A percentile compares a stretch with the other conserved stretches of the same genome.
Evolutionary conservation across 1,284 basidiomycete species (phyloP).

Genomic region (Tremellales sp.): DNA sequence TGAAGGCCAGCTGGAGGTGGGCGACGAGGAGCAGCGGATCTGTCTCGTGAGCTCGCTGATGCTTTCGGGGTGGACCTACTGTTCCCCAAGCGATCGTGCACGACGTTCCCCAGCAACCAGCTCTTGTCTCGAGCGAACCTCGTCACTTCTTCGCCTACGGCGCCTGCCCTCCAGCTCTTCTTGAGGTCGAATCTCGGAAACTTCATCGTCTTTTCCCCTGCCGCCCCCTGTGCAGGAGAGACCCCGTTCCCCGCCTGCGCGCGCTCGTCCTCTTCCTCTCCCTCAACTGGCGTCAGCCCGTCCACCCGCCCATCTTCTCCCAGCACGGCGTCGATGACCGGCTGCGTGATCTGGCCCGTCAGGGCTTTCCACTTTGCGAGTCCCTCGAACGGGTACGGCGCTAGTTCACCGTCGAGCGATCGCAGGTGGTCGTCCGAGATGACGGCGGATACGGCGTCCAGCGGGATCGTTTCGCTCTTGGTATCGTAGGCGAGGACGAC

Average conservation of each 20-base stretch:
- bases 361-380: slow-evolving; percentile 41
- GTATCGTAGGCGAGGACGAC: slow-evolving; percentile 31
- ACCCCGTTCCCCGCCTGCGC: slow-evolving; percentile 3
- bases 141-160: slow-evolving; percentile 48
- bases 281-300: slow-evolving; percentile 34
- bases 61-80: slow-evolving; percentile 31
- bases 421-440: slow-evolving; percentile 45
- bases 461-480: slow-evolving; percentile 19
- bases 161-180: slow-evolving; percentile 48
- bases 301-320: slow-evolving; percentile 33
- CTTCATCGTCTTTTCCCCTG: slow-evolving; percentile 16
- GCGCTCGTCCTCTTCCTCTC: slow-evolving; percentile 25
- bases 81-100: slow-evolving; percentile 28
- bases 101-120: slow-evolving; percentile 41
- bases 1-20: slow-evolving; percentile 48
- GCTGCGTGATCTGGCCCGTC: slow-evolving; percentile 25
- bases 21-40: slow-evolving; percentile 43
- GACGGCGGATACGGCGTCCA: slow-evolving; percentile 3
- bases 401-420: slow-evolving; percentile 45
- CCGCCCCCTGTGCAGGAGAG: no score
- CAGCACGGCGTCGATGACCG: slow-evolving; percentile 35
- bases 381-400: slow-evolving; percentile 46
- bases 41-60: slow-evolving; percentile 14
- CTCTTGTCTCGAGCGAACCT: slow-evolving; percentile 50
- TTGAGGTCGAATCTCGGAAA: slow-evolving; percentile 47